phyloP scores from a whole-genome alignment of 2,329 filamentous ascomycete species.

The Trichoderma asperellum region DNA sequence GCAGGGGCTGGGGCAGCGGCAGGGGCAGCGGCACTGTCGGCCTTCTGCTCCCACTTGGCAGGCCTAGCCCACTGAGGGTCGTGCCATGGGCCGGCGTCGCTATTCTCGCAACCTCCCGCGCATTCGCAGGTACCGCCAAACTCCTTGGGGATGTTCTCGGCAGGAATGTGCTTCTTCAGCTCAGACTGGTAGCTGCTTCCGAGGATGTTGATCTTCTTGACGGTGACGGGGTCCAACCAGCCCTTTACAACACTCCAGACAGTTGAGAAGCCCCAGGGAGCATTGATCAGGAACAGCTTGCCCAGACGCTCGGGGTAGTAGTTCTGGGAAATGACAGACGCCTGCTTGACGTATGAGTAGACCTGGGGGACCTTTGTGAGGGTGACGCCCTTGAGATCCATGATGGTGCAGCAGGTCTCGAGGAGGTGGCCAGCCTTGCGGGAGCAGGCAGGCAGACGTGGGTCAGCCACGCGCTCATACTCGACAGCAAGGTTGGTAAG shows the following conservation, averaged over 20 bases:
- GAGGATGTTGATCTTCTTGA: slow-evolving; percentile 92
- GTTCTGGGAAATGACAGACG: slow-evolving; percentile 91
- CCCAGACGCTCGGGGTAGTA: slow-evolving; percentile 98
- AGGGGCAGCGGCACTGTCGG: slow-evolving; percentile 37
- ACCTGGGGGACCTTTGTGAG: slow-evolving; percentile 80
- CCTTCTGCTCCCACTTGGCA: slow-evolving; percentile 64
- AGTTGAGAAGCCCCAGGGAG: slow-evolving; percentile 89
- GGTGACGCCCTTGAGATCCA: slow-evolving; percentile 95
- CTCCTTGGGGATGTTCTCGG: slow-evolving; percentile 84
- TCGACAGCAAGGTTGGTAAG: slow-evolving; percentile 93
- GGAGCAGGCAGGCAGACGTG: slow-evolving; percentile 91
- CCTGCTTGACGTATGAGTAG: slow-evolving; percentile 83
- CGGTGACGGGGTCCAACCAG: slow-evolving; percentile 96
- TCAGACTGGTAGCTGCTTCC: slow-evolving; percentile 81
- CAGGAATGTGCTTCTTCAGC: slow-evolving; percentile 79
- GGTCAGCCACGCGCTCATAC: slow-evolving; percentile 95
- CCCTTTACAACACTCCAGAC: slow-evolving; percentile 87
- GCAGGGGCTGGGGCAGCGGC: slow-evolving; percentile 26
- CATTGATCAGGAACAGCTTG: slow-evolving; percentile 97
- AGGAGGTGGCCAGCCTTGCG: slow-evolving; percentile 87
- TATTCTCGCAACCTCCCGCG: slow-evolving; percentile 78
- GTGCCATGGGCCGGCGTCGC: slow-evolving; percentile 89
- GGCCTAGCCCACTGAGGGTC: slow-evolving; percentile 69
- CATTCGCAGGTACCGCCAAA: slow-evolving; percentile 88
- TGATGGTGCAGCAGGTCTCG: slow-evolving; percentile 97